Base-by-base conservation (phyloP, 192 early-diverging fungal genomes). In the Entomortierella beljakovae region DNA sequence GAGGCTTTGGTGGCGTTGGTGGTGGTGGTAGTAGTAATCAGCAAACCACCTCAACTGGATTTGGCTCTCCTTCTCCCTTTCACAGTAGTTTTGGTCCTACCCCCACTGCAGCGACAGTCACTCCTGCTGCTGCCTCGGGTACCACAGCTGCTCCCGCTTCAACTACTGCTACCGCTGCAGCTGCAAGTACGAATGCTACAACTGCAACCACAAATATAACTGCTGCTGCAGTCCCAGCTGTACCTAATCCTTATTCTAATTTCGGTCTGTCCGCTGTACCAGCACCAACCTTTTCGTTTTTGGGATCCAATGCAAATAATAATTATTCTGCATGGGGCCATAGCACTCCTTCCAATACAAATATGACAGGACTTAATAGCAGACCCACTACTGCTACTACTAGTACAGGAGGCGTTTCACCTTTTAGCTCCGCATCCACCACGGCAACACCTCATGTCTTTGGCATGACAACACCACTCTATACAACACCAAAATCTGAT, bases 71-170 rank as follows among this genome's bases (percentile, higher is more conserved):
- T 7, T 61, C 59, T 4, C 59, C 40, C 4, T 61, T 61, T 20
- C 43, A 46, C 18, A 49, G 42, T 20, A 49, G 40, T 8, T 61
- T 61, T 31, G 26, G 59, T 48, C 59, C 59, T 2, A 49, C 59
- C 1, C 59, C 59, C 3, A 61, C 59, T 0, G 65, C 65, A 18
- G 65, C 65, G 9, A 46, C 55, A 20, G 65, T 68, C 42, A 68
- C 65, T 2, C 65, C 65, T 25, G 65, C 65, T 2, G 65, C 65
- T 25, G 65, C 65, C 18, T 57, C 65, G 1, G 65, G 65, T 10
- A 68, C 55, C 3, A 68, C 53, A 4, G 64, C 65, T 1, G 23
- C 64, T 7, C 40, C 65, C 5, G 62, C 62, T 26, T 25, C 42
- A 22, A 55, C 54, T 3, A 49, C 37, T 5, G 20, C 22, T 46